Conservation (phyloP, 2,329 filamentous ascomycete genomes). For the Clonostachys sp. region DNA sequence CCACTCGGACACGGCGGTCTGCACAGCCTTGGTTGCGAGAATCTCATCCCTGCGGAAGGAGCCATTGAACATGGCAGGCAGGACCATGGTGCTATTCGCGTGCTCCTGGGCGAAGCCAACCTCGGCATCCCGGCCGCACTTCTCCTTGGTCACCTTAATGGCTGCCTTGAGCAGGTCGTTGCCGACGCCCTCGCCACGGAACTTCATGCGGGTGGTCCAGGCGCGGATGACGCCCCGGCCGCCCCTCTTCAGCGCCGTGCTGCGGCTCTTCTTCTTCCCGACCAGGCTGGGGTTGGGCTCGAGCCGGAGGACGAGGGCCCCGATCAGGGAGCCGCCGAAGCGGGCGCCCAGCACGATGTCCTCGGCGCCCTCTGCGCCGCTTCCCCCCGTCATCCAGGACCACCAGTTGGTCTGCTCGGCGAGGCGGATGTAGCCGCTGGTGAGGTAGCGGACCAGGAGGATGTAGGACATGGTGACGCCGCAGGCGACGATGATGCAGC, state of each 20-base stretch:
- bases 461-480: constrained; percentile 62
- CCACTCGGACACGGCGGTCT: constrained; percentile 43
- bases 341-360: constrained; percentile 62
- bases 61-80: constrained; percentile 60
- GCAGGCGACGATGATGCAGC: constrained; percentile 52
- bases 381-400: constrained; percentile 49
- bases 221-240: constrained; percentile 71
- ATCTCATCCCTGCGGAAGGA: constrained; percentile 55
- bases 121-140: constrained; percentile 62
- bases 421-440: constrained; percentile 55
- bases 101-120: constrained; percentile 73
- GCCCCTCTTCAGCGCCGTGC: constrained; percentile 35
- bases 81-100: constrained; percentile 64
- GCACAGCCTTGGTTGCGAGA: constrained; percentile 48
- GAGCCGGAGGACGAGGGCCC: constrained; percentile 64
- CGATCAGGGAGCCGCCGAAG: constrained; percentile 66
- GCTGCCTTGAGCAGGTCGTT: constrained; percentile 69
- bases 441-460: constrained; percentile 54
- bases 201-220: constrained; percentile 72
- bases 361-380: constrained; percentile 30
- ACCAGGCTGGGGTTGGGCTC: constrained; percentile 32
- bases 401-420: constrained; percentile 58
- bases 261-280: constrained; percentile 24
- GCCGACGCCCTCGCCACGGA: constrained; percentile 69
- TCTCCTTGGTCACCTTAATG: constrained; percentile 61